Evolutionary conservation across 2,329 filamentous ascomycete genomes (phyloP).

Genomic region (Cladosporium sp.): DNA sequence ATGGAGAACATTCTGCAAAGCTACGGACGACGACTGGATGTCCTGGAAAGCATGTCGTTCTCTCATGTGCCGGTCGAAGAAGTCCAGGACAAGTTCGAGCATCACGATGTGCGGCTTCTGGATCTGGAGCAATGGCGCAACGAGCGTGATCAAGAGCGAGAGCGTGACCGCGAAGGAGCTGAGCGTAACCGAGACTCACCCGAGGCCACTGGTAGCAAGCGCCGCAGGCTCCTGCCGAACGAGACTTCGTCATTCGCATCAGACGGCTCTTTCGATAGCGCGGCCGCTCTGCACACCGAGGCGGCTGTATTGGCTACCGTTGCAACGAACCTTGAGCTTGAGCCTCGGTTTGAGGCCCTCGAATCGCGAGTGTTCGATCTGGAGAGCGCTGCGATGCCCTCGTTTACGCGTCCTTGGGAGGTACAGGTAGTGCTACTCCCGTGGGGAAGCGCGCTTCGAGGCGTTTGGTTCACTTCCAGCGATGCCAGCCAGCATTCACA

Average conservation of each 20-base stretch:
- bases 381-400: slow-evolving; percentile 55
- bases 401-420: slow-evolving; percentile 60
- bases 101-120: slow-evolving; percentile 59
- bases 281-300: slow-evolving; percentile 31
- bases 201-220: slow-evolving; percentile 25
- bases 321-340: slow-evolving; percentile 33
- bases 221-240: slow-evolving; percentile 28
- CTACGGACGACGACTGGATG: slow-evolving; percentile 56
- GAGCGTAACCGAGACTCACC: slow-evolving; percentile 19
- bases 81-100: slow-evolving; percentile 61
- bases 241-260: slow-evolving; percentile 37
- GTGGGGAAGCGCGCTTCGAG: slow-evolving; percentile 52
- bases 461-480: slow-evolving; percentile 46
- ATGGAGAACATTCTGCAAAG: slow-evolving; percentile 44
- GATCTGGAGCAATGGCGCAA: slow-evolving; percentile 56
- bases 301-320: slow-evolving; percentile 29
- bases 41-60: slow-evolving; percentile 65
- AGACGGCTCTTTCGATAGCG: slow-evolving; percentile 29
- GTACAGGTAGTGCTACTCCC: slow-evolving; percentile 71
- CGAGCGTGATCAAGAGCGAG: slow-evolving; percentile 22
- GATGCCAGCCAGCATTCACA: slow-evolving; percentile 31
- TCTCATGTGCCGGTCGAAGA: slow-evolving; percentile 61
- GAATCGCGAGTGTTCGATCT: slow-evolving; percentile 47
- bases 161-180: slow-evolving; percentile 24
- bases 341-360: slow-evolving; percentile 41